Percentiles rank a stretch among this genome's conserved stretches.
Conservation (phyloP, 2,329 filamentous ascomycete species). For the Tolypocladium ophioglossoides region DNA sequence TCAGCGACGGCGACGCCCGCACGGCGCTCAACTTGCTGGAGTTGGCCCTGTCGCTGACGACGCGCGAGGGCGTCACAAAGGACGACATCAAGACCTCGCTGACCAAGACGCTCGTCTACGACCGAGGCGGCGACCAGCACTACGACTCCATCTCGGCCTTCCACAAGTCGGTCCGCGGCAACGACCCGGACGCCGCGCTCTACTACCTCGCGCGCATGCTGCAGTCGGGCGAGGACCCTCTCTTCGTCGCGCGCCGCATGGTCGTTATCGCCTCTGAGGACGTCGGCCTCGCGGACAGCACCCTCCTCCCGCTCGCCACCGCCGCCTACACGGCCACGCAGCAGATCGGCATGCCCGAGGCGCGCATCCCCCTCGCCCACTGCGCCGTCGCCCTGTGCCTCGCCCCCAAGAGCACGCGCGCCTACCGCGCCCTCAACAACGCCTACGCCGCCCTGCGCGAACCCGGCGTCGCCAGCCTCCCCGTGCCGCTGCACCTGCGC, state of each 20-base stretch:
- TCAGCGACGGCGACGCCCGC: conserved; percentile 85
- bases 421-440: conserved; percentile 73
- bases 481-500: conserved; percentile 76
- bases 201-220: conserved; percentile 97
- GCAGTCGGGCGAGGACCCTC: conserved; percentile 83
- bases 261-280: conserved; percentile 94
- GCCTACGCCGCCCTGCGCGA: conserved; percentile 71
- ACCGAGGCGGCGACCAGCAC: conserved; percentile 89
- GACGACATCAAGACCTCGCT: conserved; percentile 70
- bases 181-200: conserved; percentile 74
- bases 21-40: conserved; percentile 90
- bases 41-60: conserved; percentile 63
- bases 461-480: conserved; percentile 70
- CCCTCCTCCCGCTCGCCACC: conserved; percentile 72
- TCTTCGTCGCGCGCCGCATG: conserved; percentile 86
- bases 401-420: conserved; percentile 76
- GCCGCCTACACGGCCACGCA: conserved; percentile 80
- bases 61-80: conserved; percentile 53
- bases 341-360: conserved; percentile 92
- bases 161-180: conserved; percentile 88
- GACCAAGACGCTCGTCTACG: conserved; percentile 90
- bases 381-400: conserved; percentile 70
- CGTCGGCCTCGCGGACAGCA: conserved; percentile 80
- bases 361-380: conserved; percentile 84
- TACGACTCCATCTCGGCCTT: conserved; percentile 97